These are phyloP conservation scores for Aspergillus thermomutatus DNA, from an alignment of 2,329 filamentous ascomycete genomes.

Conservation along the genomic window DNA sequence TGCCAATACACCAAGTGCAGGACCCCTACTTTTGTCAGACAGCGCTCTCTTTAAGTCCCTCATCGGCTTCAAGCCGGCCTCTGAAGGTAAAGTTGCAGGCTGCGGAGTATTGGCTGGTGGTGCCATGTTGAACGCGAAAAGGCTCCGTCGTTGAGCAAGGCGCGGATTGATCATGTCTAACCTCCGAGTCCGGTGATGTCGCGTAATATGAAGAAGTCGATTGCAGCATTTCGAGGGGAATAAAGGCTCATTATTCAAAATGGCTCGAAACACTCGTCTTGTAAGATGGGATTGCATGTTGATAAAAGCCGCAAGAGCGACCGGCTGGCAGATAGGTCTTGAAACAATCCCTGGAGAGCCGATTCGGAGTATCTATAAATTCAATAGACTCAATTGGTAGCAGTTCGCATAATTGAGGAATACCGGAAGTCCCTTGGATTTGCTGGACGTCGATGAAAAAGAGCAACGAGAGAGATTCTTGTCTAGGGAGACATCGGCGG, in stretches of 20 bases:
- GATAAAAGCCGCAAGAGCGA: background rate
- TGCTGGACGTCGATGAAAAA: background rate
- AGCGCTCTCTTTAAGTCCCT: slow-evolving; percentile 64
- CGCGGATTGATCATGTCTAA: slow-evolving; percentile 31
- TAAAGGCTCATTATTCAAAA: slow-evolving; percentile 45
- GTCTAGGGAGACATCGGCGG: slow-evolving; percentile 13
- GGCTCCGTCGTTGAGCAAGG: slow-evolving; percentile 28
- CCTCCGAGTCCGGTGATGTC: slow-evolving; percentile 29
- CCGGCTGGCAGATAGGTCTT: background rate
- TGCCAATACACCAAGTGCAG: slow-evolving; percentile 59
- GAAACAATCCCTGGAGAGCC: background rate
- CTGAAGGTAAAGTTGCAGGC: slow-evolving; percentile 56
- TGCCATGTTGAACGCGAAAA: slow-evolving; percentile 31
- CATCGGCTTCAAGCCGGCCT: slow-evolving; percentile 64
- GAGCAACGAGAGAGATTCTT: background rate
- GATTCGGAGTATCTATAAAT: background rate
- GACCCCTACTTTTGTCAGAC: slow-evolving; percentile 62
- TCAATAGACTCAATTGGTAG: background rate
- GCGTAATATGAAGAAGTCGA: slow-evolving; percentile 30
- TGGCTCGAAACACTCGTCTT: slow-evolving; percentile 42
- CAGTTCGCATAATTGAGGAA: background rate
- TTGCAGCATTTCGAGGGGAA: slow-evolving; percentile 36
- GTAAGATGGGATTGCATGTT: slow-evolving; percentile 46
- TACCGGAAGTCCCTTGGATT: no score
- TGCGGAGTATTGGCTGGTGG: slow-evolving; percentile 51